Evolutionary conservation across 352 stramenopile genomes (phyloP).

Genomic region (Phytophthora vignae): DNA sequence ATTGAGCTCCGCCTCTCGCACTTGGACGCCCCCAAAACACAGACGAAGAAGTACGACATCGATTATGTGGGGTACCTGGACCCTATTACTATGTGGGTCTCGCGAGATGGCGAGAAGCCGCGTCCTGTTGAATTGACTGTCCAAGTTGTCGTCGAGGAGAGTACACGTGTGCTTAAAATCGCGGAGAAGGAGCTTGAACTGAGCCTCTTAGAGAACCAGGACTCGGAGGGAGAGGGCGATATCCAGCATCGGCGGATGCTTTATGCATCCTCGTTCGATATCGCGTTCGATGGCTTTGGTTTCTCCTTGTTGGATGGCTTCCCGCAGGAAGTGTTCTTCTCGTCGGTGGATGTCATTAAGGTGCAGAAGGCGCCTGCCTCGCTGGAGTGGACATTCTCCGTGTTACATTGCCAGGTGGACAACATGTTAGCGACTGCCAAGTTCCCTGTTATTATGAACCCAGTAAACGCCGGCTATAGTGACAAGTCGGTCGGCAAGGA

Average conservation of each 20-base stretch:
- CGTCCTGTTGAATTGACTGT: slow-evolving; percentile 70
- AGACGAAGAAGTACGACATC: slow-evolving; percentile 85
- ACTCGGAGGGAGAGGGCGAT: slow-evolving; percentile 69
- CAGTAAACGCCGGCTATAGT: slow-evolving; percentile 81
- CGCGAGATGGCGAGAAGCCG: slow-evolving; percentile 54
- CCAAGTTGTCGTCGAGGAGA: slow-evolving; percentile 84
- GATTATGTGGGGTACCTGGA: slow-evolving; percentile 85
- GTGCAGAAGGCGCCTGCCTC: slow-evolving; percentile 76
- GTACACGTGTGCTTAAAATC: slow-evolving; percentile 84
- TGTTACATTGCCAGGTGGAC: slow-evolving; percentile 86
- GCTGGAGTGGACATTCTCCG: slow-evolving; percentile 77
- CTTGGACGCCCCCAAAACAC: slow-evolving; percentile 55
- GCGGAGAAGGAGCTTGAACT: slow-evolving; percentile 84
- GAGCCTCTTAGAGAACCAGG: slow-evolving; percentile 70
- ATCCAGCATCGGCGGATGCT: slow-evolving; percentile 84
- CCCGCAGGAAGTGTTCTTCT: slow-evolving; percentile 87
- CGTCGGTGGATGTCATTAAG: slow-evolving; percentile 81
- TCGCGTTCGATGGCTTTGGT: slow-evolving; percentile 79
- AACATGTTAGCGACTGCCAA: slow-evolving; percentile 86
- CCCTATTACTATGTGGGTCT: slow-evolving; percentile 64
- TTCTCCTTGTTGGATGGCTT: slow-evolving; percentile 80
- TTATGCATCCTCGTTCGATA: slow-evolving; percentile 84
- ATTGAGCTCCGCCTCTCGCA: slow-evolving; percentile 74
- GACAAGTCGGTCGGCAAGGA: slow-evolving; percentile 71
- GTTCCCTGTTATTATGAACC: slow-evolving; percentile 88